These are phyloP conservation scores for Trichopus zeylanicus DNA, from an alignment of 116 monocot species.

Conservation along the genomic window DNA sequence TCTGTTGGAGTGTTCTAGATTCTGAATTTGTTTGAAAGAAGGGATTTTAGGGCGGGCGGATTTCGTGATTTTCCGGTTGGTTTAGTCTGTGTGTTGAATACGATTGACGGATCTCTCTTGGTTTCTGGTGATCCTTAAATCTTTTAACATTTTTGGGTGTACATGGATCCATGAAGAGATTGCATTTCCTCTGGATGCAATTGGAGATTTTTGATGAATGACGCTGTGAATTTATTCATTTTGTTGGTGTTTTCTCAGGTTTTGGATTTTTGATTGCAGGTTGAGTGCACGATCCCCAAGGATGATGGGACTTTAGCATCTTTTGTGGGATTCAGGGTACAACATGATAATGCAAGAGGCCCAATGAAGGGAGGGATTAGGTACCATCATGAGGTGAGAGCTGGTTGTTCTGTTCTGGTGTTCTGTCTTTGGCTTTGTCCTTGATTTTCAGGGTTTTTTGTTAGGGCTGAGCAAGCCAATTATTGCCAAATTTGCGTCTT, in stretches of 20 bases:
- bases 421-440: too few relatives aligned
- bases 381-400: constrained; percentile 76
- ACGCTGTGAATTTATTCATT: too few relatives aligned
- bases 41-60: too few relatives aligned
- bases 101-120: too few relatives aligned
- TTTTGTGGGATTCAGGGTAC: constrained; percentile 78
- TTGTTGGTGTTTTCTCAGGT: too few relatives aligned
- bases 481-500: background rate
- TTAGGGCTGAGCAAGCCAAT: background rate
- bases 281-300: constrained; percentile 81
- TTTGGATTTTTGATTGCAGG: constrained; percentile 27
- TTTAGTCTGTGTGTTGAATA: too few relatives aligned
- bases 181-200: too few relatives aligned
- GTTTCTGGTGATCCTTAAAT: too few relatives aligned
- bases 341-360: constrained; percentile 84
- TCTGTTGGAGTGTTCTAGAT: background rate
- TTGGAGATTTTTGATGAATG: too few relatives aligned
- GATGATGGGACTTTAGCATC: constrained; percentile 82
- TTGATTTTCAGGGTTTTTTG: background rate
- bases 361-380: constrained; percentile 92
- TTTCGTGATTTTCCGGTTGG: too few relatives aligned
- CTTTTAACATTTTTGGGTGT: too few relatives aligned
- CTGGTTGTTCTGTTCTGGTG: background rate
- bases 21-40: background rate
- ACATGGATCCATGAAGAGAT: too few relatives aligned